phyloP scores from a whole-genome alignment of 306 rosid species.

The Lathyrus oleraceus region DNA sequence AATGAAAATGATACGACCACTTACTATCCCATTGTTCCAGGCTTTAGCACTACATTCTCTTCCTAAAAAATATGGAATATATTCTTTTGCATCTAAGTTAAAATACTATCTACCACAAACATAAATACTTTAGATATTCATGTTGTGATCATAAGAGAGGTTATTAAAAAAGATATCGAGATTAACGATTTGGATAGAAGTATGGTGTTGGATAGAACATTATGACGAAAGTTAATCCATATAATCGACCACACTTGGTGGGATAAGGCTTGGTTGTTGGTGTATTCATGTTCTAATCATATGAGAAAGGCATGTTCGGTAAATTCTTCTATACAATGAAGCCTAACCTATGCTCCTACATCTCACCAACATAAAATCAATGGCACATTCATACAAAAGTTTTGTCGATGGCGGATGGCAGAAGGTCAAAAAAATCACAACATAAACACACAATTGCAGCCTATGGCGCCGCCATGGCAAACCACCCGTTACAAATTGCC shows the following conservation, averaged over 20 bases:
- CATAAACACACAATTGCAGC: too few species aligned
- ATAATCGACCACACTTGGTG: too few species aligned
- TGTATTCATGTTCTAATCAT: background rate
- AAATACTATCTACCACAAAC: conserved; percentile 1
- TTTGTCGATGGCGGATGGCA: too few species aligned
- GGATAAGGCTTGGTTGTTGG: too few species aligned
- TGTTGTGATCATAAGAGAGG: background rate
- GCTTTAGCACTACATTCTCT: background rate
- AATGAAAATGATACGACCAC: conserved; percentile 6
- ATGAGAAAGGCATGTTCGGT: background rate
- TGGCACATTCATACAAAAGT: background rate
- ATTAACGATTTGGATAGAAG: too few species aligned
- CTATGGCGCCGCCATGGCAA: too few species aligned
- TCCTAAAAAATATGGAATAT: background rate
- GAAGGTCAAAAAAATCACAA: too few species aligned
- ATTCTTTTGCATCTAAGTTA: background rate
- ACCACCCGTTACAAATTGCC: too few species aligned
- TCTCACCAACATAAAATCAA: conserved; percentile 19
- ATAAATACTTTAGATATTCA: background rate
- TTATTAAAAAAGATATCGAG: too few species aligned
- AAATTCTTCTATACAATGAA: background rate
- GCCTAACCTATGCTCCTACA: background rate
- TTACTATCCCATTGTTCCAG: background rate
- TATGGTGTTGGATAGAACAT: too few species aligned
- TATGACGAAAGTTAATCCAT: too few species aligned